Evolutionary conservation across 108 stramenopile genomes (phyloP).

Genomic region (Skeletonema menzelii): DNA sequence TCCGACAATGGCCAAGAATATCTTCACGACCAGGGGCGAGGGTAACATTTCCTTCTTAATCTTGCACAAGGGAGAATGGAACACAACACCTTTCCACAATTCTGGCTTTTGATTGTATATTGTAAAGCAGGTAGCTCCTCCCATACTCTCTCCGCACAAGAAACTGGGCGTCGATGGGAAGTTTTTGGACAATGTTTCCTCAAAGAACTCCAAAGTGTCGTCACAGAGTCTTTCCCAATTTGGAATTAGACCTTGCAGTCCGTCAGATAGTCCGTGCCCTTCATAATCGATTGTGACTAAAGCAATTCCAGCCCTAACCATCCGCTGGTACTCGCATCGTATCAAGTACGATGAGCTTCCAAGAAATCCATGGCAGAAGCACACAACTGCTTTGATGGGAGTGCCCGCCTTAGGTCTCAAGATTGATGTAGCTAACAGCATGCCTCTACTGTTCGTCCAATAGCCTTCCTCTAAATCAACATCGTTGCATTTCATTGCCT

Average conservation of each 20-base stretch:
- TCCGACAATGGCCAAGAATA: conserved; percentile 43
- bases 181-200: conserved; percentile 21
- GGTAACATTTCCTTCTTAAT: conserved; percentile 62
- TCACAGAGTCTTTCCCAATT: conserved; percentile 41
- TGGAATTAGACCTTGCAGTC: conserved; percentile 43
- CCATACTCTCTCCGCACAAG: conserved; percentile 66
- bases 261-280: conserved; percentile 63
- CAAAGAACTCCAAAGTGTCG: conserved; percentile 49
- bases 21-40: conserved; percentile 49
- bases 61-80: conserved; percentile 67
- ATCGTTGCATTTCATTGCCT: conserved; percentile 31
- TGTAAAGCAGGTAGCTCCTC: conserved; percentile 55
- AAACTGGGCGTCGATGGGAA: conserved; percentile 46
- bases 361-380: conserved; percentile 60
- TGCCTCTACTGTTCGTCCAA: conserved; percentile 51
- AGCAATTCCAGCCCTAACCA: conserved; percentile 56
- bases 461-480: conserved; percentile 46
- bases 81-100: conserved; percentile 50
- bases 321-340: conserved; percentile 32
- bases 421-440: conserved; percentile 41
- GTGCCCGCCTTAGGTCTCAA: conserved; percentile 42
- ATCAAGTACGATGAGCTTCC: conserved; percentile 53
- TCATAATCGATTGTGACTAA: conserved; percentile 61
- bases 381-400: conserved; percentile 55
- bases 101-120: conserved; percentile 42